Conservation (phyloP, 1,139 yeast species). For the Debaryomycetaceae sp. region DNA sequence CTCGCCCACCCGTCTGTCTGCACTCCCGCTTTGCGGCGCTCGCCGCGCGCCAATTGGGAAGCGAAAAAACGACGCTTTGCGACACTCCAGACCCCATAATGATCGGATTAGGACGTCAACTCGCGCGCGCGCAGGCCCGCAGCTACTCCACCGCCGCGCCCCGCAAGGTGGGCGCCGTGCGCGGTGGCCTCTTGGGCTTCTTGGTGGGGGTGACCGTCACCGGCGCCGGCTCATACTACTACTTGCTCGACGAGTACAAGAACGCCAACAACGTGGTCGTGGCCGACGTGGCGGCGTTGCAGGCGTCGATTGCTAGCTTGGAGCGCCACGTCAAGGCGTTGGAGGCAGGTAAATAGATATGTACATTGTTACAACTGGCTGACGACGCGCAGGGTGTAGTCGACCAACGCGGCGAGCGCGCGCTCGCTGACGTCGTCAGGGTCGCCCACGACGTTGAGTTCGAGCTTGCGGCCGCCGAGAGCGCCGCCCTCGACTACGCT, state of each 20-base stretch:
- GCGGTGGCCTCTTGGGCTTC: conserved; percentile 73
- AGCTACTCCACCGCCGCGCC: conserved; percentile 29
- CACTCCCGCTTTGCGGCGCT: too few species aligned
- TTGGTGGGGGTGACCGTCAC: conserved; percentile 71
- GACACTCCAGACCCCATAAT: conserved; percentile 9
- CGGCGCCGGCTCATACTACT: conserved; percentile 73
- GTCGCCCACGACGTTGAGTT: conserved; percentile 44
- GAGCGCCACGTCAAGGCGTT: conserved; percentile 60
- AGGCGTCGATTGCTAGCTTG: conserved; percentile 60
- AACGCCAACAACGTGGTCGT: conserved; percentile 67
- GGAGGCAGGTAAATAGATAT: conserved; percentile 36
- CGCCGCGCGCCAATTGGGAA: too few species aligned
- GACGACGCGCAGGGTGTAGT: conserved; percentile 17
- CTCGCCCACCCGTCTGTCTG: too few species aligned
- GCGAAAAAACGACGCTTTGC: too few species aligned
- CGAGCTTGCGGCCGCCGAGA: conserved; percentile 49
- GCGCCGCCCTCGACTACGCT: conserved; percentile 54
- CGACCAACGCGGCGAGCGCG: conserved; percentile 24
- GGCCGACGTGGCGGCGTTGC: conserved; percentile 69
- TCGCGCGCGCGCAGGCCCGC: conserved; percentile 20
- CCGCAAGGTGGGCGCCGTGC: conserved; percentile 53
- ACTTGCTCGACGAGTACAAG: conserved; percentile 74
- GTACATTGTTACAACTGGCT: conserved; percentile 5
- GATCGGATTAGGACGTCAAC: conserved; percentile 20
- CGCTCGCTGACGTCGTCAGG: conserved; percentile 17